phyloP scores from a whole-genome alignment of 768 basidiomycete genomes.

The Lactarius akahatsu region DNA sequence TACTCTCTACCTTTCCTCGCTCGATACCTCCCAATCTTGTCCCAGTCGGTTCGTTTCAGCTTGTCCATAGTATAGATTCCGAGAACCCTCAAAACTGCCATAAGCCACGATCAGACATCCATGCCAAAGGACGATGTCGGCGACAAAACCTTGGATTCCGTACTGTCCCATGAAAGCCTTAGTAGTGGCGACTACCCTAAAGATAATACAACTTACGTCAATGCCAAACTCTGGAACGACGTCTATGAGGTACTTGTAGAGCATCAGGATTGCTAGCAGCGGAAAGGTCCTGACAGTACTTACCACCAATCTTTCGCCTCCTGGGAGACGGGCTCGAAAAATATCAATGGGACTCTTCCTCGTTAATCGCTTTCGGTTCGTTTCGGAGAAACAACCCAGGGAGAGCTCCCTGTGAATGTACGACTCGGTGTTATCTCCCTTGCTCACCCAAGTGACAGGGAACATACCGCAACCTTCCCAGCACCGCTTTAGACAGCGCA shows the following conservation, averaged over 20 bases:
- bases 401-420: constrained; percentile 21
- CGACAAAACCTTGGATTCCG: constrained; percentile 18
- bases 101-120: not conserved
- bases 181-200: not conserved
- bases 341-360: constrained; percentile 25
- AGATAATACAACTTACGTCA: constrained; percentile 14
- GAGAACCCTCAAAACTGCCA: constrained; percentile 11
- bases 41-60: constrained; percentile 21
- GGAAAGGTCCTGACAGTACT: not conserved
- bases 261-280: not conserved
- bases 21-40: constrained; percentile 10
- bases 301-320: constrained; percentile 23
- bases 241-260: constrained; percentile 24
- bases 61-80: constrained; percentile 18
- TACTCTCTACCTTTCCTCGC: constrained; percentile 9
- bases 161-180: not conserved
- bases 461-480: constrained; percentile 17
- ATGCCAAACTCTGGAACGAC: constrained; percentile 18
- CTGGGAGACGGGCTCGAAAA: constrained; percentile 24
- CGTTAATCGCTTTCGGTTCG: constrained; percentile 21
- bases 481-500: not conserved
- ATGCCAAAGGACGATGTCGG: not conserved
- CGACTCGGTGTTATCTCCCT: not conserved
- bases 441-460: not conserved
- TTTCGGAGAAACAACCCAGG: constrained; percentile 19